Conservation (phyloP, 164 flowering plant genomes). For the Taxillus chinensis region DNA sequence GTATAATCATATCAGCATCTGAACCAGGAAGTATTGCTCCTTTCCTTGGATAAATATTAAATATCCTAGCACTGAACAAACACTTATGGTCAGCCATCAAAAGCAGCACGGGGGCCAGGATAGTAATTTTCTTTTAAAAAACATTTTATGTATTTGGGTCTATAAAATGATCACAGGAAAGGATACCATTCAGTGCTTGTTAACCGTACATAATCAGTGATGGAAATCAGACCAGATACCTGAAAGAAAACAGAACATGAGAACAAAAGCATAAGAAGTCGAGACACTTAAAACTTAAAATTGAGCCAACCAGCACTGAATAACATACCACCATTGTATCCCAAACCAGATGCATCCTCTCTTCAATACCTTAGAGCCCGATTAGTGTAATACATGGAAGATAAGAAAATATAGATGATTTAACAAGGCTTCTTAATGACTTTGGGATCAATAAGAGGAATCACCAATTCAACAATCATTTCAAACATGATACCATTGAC, state of each 20-base stretch:
- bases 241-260: conserved; percentile 13
- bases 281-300: not conserved
- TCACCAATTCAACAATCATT: not conserved
- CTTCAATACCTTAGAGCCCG: conserved; percentile 65
- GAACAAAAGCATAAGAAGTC: not conserved
- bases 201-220: conserved; percentile 70
- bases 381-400: not conserved
- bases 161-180: conserved; percentile 1
- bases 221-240: conserved; percentile 86
- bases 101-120: not conserved
- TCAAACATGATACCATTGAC: conserved; percentile 64
- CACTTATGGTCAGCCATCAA: not conserved
- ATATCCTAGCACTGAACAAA: conserved; percentile 65
- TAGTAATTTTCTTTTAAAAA: not conserved
- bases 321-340: conserved; percentile 86
- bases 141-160: not conserved
- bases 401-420: not conserved
- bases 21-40: conserved; percentile 91
- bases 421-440: not conserved
- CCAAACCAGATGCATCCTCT: conserved; percentile 96
- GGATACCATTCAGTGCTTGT: conserved; percentile 90
- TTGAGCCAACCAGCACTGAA: not conserved
- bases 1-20: conserved; percentile 89
- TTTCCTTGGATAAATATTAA: conserved; percentile 92
- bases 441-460: not conserved